A percentile compares a stretch with the other conserved stretches of the same genome.
Conservation (phyloP, 2,329 filamentous ascomycete genomes). For the Colletotrichum musae region DNA sequence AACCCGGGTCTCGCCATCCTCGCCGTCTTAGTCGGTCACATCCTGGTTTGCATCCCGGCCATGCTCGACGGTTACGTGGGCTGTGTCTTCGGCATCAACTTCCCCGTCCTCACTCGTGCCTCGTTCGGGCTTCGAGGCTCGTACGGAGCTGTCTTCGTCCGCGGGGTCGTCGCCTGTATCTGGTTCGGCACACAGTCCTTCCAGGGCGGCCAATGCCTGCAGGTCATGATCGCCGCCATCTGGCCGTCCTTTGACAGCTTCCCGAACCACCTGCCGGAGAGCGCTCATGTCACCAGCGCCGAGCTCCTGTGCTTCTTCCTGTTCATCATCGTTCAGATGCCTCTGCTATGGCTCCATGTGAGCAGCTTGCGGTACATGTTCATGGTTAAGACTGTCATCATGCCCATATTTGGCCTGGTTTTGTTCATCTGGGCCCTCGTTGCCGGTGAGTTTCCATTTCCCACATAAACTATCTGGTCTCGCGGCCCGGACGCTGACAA, state of each 20-base stretch:
- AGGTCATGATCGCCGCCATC: constrained; percentile 52
- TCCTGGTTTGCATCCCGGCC: constrained; percentile 40
- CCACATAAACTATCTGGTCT: no score
- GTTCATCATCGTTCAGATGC: constrained; percentile 47
- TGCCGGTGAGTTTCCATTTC: neutral
- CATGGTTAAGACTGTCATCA: constrained; percentile 43
- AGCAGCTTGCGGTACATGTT: constrained; percentile 43
- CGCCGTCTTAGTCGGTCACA: constrained; percentile 41
- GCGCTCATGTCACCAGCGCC: constrained; percentile 50
- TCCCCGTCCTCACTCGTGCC: constrained; percentile 48
- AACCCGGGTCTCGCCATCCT: constrained; percentile 43
- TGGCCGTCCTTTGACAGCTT: constrained; percentile 58
- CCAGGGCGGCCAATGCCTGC: constrained; percentile 49
- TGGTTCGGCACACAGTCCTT: constrained; percentile 54
- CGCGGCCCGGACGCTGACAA: neutral
- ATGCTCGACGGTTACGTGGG: constrained; percentile 44
- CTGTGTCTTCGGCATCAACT: constrained; percentile 48
- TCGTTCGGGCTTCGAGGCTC: constrained; percentile 48
- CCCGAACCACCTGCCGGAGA: constrained; percentile 56
- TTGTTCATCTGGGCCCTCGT: constrained; percentile 45
- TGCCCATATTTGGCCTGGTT: constrained; percentile 42
- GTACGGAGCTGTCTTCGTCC: constrained; percentile 50
- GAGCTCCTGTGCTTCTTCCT: constrained; percentile 45
- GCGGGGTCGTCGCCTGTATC: constrained; percentile 54
- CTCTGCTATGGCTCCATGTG: constrained; percentile 44